These are phyloP conservation scores for Morella rubra DNA, from an alignment of 306 rosid species.

Conservation along the genomic window DNA sequence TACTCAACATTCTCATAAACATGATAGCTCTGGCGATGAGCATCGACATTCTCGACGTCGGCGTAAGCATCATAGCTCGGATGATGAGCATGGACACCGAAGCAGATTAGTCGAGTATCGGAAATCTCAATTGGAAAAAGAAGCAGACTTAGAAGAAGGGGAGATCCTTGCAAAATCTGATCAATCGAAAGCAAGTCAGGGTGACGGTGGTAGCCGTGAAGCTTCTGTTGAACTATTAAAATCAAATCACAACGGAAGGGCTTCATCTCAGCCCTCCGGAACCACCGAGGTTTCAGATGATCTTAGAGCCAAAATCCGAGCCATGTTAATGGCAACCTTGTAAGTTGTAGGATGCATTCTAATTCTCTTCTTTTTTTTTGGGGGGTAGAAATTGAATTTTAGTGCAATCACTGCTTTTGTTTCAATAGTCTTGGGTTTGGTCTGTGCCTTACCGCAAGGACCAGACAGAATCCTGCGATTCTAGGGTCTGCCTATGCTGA, in stretches of 20 bases:
- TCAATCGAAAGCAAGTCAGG: slow-evolving; percentile 40
- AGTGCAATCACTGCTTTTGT: background rate
- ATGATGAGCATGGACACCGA: slow-evolving; percentile 38
- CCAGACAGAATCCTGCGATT: background rate
- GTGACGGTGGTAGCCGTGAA: slow-evolving; percentile 50
- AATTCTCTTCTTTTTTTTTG: slow-evolving; percentile 1
- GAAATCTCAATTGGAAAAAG: slow-evolving; percentile 37
- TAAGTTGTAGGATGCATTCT: slow-evolving; percentile 11
- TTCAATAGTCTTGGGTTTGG: background rate
- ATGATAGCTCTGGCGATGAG: slow-evolving; percentile 37
- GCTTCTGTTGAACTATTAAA: slow-evolving; percentile 47
- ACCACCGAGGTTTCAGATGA: slow-evolving; percentile 63
- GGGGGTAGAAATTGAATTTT: background rate
- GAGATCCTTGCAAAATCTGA: slow-evolving; percentile 56
- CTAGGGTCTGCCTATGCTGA: background rate
- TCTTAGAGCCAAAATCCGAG: slow-evolving; percentile 85
- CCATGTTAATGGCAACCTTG: slow-evolving; percentile 76
- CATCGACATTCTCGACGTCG: slow-evolving; percentile 29
- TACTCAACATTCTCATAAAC: slow-evolving; percentile 28
- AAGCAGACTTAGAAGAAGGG: slow-evolving; percentile 60
- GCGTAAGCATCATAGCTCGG: slow-evolving; percentile 33
- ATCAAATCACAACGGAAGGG: slow-evolving; percentile 30
- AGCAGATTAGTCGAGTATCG: slow-evolving; percentile 33
- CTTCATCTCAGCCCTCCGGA: slow-evolving; percentile 53
- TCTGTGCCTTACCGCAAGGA: background rate